Evolutionary conservation across 2,329 filamentous ascomycete species (phyloP).

Genomic region (Neonectria ditissima): DNA sequence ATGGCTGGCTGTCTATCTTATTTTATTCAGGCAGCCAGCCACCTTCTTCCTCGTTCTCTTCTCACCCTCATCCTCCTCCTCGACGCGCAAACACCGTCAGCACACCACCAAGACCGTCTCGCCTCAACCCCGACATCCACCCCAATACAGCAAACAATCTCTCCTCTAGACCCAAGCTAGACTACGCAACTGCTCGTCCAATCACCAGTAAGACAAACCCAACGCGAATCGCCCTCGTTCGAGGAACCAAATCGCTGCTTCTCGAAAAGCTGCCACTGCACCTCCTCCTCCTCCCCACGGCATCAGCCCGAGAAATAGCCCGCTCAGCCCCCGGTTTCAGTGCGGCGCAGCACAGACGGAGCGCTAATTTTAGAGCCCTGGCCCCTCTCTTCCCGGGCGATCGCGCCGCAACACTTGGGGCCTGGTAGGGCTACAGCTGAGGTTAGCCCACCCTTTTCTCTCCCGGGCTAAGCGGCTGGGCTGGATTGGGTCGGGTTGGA

Average conservation of each 20-base stretch:
- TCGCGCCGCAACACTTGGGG: not conserved
- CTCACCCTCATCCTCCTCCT: not conserved
- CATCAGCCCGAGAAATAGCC: not conserved
- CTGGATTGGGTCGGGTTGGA: no score
- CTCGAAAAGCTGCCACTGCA: not conserved
- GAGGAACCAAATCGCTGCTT: not conserved
- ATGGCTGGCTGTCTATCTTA: not conserved
- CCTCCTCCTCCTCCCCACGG: no score
- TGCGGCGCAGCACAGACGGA: slow-evolving; percentile 9
- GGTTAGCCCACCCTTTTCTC: not conserved
- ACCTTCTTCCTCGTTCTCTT: not conserved
- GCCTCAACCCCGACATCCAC: not conserved
- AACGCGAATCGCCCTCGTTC: no score
- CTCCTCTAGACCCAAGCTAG: not conserved
- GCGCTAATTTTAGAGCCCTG: slow-evolving; percentile 19
- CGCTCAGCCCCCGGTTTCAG: slow-evolving; percentile 5
- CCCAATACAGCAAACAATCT: not conserved
- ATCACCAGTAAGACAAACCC: no score
- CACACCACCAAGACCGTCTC: not conserved
- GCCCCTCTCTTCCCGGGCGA: not conserved
- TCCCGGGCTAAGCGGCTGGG: not conserved
- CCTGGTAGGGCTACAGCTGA: not conserved
- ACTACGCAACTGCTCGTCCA: not conserved
- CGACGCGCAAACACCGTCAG: not conserved
- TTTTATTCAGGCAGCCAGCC: not conserved